These are phyloP conservation scores for Talaromyces sp. DNA, from an alignment of 2,329 filamentous ascomycete species.

Conservation along the genomic window DNA sequence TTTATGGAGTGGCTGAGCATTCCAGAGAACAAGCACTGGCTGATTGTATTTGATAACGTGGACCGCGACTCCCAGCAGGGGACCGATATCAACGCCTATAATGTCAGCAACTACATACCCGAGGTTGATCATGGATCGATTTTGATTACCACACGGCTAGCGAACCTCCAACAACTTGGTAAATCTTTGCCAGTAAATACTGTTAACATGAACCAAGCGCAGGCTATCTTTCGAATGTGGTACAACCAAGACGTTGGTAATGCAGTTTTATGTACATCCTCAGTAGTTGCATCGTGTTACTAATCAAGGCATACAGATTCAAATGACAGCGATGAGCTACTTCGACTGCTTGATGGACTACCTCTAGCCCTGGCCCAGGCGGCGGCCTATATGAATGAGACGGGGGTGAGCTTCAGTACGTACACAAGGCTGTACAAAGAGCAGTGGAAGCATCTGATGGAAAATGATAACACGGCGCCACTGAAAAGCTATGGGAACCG, in stretches of 20 bases:
- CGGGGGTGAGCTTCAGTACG: background rate
- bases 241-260: slow-evolving; percentile 14
- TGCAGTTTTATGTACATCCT: background rate
- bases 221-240: slow-evolving; percentile 13
- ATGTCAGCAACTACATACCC: slow-evolving; percentile 11
- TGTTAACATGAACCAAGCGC: slow-evolving; percentile 8
- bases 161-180: slow-evolving; percentile 13
- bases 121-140: slow-evolving; percentile 16
- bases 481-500: background rate
- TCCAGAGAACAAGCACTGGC: slow-evolving; percentile 10
- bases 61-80: slow-evolving; percentile 7
- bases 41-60: slow-evolving; percentile 15
- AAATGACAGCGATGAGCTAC: slow-evolving; percentile 7
- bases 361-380: slow-evolving; percentile 5
- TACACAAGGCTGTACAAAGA: slow-evolving; percentile 4
- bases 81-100: slow-evolving; percentile 14
- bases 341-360: slow-evolving; percentile 6
- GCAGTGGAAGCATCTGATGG: background rate
- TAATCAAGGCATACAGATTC: slow-evolving; percentile 2
- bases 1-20: slow-evolving; percentile 20
- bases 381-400: slow-evolving; percentile 6
- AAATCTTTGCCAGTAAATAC: slow-evolving; percentile 3
- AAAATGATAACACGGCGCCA: background rate
- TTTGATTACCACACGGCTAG: slow-evolving; percentile 17
- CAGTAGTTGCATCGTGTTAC: slow-evolving; percentile 7